Conservation (phyloP, 805 yeast genomes). For the Lipomyces oligophaga region DNA sequence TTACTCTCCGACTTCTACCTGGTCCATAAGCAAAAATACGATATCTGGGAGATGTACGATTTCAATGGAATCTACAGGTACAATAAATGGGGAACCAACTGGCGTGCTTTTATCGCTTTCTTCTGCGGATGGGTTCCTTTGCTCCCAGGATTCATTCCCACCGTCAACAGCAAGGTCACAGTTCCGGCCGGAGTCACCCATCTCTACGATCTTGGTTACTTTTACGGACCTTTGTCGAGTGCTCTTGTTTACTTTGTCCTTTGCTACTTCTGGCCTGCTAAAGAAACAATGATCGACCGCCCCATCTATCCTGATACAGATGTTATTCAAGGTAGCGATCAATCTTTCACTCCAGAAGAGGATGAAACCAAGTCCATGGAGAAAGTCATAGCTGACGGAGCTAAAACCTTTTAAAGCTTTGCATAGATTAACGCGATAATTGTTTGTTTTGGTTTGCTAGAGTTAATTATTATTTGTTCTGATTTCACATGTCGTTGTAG, state of each 20-base stretch:
- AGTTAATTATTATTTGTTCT: too few species aligned
- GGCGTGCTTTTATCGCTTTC: slow-evolving; percentile 44
- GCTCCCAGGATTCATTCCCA: slow-evolving; percentile 26
- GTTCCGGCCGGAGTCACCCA: slow-evolving; percentile 12
- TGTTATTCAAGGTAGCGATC: neutral
- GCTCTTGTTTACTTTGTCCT: slow-evolving; percentile 16
- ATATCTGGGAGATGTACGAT: slow-evolving; percentile 44
- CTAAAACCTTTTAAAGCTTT: too few species aligned
- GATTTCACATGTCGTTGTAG: too few species aligned
- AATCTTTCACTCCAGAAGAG: too few species aligned
- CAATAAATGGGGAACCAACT: slow-evolving; percentile 43
- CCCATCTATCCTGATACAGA: slow-evolving; percentile 13
- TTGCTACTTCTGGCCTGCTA: slow-evolving; percentile 17
- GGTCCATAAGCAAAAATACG: slow-evolving; percentile 42
- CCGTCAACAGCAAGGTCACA: slow-evolving; percentile 9
- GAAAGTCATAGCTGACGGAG: too few species aligned
- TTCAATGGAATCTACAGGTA: slow-evolving; percentile 43
- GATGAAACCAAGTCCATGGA: too few species aligned
- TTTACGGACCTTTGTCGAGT: slow-evolving; percentile 29
- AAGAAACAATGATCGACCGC: slow-evolving; percentile 21
- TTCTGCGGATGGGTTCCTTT: slow-evolving; percentile 32
- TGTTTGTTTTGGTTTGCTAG: too few species aligned
- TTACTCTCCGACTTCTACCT: slow-evolving; percentile 44
- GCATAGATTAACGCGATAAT: too few species aligned
- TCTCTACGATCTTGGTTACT: slow-evolving; percentile 30